Percentiles rank a stretch among this genome's conserved stretches.
Evolutionary conservation across 768 basidiomycete genomes (phyloP).

Genomic region (Tubosaeta sp.): DNA sequence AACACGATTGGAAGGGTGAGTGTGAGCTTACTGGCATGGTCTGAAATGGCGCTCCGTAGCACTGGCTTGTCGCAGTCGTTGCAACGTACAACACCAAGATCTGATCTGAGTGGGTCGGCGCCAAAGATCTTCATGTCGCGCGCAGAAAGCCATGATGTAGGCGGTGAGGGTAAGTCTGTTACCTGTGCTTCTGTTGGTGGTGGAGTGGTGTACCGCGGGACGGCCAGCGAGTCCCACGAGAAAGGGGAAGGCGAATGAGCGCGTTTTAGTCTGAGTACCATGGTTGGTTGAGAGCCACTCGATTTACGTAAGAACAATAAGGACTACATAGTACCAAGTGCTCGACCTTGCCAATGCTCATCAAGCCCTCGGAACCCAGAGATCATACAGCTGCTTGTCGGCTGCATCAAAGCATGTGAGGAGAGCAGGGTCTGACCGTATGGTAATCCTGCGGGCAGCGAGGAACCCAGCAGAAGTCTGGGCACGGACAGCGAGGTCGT

Average conservation of each 20-base stretch:
- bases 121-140: constrained; percentile 89
- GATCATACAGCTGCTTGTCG: constrained; percentile 72
- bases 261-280: constrained; percentile 43
- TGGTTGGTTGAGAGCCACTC: constrained; percentile 16
- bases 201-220: constrained; percentile 21
- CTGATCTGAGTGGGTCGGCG: constrained; percentile 65
- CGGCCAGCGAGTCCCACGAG: constrained; percentile 51
- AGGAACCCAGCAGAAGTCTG: constrained; percentile 19
- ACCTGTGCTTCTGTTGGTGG: constrained; percentile 36
- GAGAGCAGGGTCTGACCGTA: constrained; percentile 64
- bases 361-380: constrained; percentile 57
- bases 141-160: constrained; percentile 81
- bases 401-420: constrained; percentile 70
- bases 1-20: neutral
- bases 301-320: constrained; percentile 18
- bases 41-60: constrained; percentile 65
- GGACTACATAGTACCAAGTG: neutral
- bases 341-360: neutral
- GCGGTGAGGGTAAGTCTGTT: constrained; percentile 58
- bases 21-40: constrained; percentile 64
- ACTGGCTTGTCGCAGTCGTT: constrained; percentile 79
- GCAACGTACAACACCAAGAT: constrained; percentile 67
- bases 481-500: constrained; percentile 16
- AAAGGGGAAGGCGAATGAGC: constrained; percentile 51
- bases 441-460: constrained; percentile 36